These are phyloP conservation scores for Syzygium aromaticum DNA, from an alignment of 345 rosid genomes.

Conservation along the genomic window DNA sequence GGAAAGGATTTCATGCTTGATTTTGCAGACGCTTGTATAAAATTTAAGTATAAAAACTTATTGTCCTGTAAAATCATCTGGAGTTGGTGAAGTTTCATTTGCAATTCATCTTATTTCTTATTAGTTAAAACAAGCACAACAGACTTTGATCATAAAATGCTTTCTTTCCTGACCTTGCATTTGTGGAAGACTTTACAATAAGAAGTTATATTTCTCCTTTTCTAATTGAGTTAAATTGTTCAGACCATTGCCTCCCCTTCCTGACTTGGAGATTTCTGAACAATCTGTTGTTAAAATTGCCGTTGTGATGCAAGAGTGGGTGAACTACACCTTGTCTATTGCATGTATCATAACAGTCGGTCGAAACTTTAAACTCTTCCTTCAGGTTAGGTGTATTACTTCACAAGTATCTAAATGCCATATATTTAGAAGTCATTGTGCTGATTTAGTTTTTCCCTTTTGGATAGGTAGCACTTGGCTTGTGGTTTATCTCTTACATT, in stretches of 20 bases:
- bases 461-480: conserved; percentile 40
- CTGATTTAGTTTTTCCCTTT: background rate
- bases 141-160: background rate
- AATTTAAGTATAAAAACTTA: background rate
- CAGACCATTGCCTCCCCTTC: conserved; percentile 91
- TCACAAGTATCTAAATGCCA: background rate
- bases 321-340: conserved; percentile 40
- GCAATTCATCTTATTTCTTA: background rate
- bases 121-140: background rate
- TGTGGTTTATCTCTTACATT: conserved; percentile 49
- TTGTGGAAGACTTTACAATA: background rate
- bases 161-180: background rate
- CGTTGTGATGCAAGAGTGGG: conserved; percentile 35
- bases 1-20: background rate
- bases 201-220: background rate
- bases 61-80: background rate
- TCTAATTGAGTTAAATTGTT: background rate
- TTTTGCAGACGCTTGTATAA: background rate
- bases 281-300: conserved; percentile 43
- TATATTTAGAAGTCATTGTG: background rate
- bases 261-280: conserved; percentile 81
- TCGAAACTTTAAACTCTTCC: conserved; percentile 49
- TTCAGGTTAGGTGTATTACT: conserved; percentile 36
- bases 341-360: conserved; percentile 62
- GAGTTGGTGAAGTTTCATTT: background rate